phyloP scores from a whole-genome alignment of 169 alveolate genomes.

The Eimeria praecox region DNA sequence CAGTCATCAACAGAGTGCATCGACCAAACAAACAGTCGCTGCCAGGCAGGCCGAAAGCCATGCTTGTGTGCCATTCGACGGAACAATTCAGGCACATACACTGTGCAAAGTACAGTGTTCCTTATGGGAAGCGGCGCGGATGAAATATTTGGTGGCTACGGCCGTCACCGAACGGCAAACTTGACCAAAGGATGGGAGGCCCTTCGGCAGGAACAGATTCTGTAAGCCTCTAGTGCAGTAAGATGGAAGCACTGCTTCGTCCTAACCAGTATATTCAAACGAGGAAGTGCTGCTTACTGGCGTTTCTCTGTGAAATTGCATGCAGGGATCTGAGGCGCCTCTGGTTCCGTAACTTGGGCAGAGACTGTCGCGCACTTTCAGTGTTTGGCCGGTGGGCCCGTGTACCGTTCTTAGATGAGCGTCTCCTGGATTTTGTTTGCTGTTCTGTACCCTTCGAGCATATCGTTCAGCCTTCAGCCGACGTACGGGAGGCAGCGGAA shows the following conservation, averaged over 20 bases:
- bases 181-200: slow-evolving; percentile 75
- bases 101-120: slow-evolving; percentile 71
- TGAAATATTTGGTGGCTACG: slow-evolving; percentile 85
- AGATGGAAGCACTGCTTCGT: background rate
- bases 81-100: slow-evolving; percentile 23
- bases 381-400: slow-evolving; percentile 67
- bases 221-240: slow-evolving; percentile 47
- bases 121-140: slow-evolving; percentile 85
- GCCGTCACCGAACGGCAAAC: slow-evolving; percentile 80
- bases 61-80: background rate
- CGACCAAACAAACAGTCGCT: background rate
- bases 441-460: slow-evolving; percentile 21
- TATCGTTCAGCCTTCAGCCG: slow-evolving; percentile 32
- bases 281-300: background rate
- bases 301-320: background rate
- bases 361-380: slow-evolving; percentile 76
- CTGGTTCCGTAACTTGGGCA: slow-evolving; percentile 81
- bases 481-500: background rate
- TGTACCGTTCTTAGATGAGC: slow-evolving; percentile 76
- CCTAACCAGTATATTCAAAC: background rate
- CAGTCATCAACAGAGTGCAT: background rate
- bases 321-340: slow-evolving; percentile 79
- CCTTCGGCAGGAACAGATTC: slow-evolving; percentile 69
- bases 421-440: slow-evolving; percentile 38
- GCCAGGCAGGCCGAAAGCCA: background rate